phyloP scores from a whole-genome alignment of 1,284 basidiomycete genomes.

The Tetrapyrgos nigripes region DNA sequence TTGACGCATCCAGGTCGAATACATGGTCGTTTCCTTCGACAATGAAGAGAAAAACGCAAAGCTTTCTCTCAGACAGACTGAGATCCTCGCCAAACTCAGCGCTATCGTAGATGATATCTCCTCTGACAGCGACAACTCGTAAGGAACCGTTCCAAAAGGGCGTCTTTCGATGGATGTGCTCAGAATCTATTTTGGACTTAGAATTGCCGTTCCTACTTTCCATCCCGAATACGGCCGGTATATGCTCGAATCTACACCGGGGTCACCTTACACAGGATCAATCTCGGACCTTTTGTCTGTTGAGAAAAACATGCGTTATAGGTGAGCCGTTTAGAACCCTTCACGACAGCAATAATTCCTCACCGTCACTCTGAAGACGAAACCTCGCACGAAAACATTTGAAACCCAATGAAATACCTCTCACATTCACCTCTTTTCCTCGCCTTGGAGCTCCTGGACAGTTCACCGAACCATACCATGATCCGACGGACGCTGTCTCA shows the following conservation, averaged over 20 bases:
- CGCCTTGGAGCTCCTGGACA: constrained; percentile 87
- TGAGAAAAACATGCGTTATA: constrained; percentile 93
- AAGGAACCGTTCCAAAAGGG: background rate
- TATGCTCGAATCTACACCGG: constrained; percentile 99
- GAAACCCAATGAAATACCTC: constrained; percentile 85
- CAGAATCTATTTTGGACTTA: constrained; percentile 34
- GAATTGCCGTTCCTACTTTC: constrained; percentile 87
- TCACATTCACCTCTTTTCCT: constrained; percentile 97
- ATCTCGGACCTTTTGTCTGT: constrained; percentile 88
- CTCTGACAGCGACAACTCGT: constrained; percentile 66
- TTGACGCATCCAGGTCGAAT: constrained; percentile 79
- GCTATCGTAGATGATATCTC: constrained; percentile 73
- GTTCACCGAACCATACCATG: constrained; percentile 92
- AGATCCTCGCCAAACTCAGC: constrained; percentile 88
- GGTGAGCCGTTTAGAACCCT: constrained; percentile 48
- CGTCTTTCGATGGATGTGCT: no score
- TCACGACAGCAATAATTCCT: constrained; percentile 1
- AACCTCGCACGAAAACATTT: constrained; percentile 87
- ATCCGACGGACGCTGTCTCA: constrained; percentile 76
- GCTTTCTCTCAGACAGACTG: constrained; percentile 91
- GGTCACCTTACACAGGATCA: constrained; percentile 90
- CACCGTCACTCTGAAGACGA: constrained; percentile 58
- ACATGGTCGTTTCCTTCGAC: constrained; percentile 94
- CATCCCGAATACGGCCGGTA: constrained; percentile 99
- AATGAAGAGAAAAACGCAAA: constrained; percentile 81